These are phyloP conservation scores for Fusarium multiceps DNA, from an alignment of 2,329 filamentous ascomycete species.

Conservation along the genomic window DNA sequence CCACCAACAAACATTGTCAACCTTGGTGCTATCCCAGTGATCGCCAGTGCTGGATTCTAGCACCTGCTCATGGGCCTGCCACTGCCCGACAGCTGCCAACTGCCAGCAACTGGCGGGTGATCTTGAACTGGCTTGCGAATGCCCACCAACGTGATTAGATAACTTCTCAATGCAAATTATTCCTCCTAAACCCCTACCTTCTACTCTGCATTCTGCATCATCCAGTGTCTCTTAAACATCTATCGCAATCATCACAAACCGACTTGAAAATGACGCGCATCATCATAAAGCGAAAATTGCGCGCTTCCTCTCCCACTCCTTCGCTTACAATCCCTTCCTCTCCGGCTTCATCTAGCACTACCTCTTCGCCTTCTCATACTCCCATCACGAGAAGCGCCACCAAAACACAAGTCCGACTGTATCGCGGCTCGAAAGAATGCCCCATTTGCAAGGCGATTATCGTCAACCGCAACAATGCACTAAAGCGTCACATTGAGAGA, in stretches of 20 bases:
- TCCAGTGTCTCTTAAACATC: not conserved
- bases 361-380: not conserved
- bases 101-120: not conserved
- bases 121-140: no score
- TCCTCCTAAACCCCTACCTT: not conserved
- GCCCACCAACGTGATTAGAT: not conserved
- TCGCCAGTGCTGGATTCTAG: not conserved
- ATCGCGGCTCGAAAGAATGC: not conserved
- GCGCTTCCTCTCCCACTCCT: not conserved
- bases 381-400: not conserved
- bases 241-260: no score
- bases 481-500: conserved; percentile 15
- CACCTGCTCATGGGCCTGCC: not conserved
- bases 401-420: not conserved
- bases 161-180: rapidly evolving
- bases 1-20: not conserved
- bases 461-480: not conserved
- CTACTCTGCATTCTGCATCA: rapidly evolving
- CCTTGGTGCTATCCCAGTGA: not conserved
- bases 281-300: not conserved
- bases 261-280: not conserved
- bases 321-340: not conserved
- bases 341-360: rapidly evolving
- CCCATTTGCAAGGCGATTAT: conserved; percentile 14
- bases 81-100: not conserved